Base-by-base conservation (phyloP, 208 protist genomes). In the Crithidia brevicula region DNA sequence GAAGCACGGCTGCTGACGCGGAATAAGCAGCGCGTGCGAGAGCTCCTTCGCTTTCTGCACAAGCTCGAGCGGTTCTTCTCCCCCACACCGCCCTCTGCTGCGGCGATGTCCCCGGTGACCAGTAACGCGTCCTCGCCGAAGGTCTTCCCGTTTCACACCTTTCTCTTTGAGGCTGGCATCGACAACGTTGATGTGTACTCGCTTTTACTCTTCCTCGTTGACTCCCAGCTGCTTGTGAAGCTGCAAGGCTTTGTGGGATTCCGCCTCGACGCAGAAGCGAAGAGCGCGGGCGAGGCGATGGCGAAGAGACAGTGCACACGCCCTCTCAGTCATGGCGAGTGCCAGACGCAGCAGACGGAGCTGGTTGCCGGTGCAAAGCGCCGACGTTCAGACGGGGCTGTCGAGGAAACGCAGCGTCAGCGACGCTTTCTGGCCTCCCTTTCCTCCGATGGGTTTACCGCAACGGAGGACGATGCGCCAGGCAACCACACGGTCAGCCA, bases 11-110 rank as follows among this genome's bases (percentile, higher is more conserved):
- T 98, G 34, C 83, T 96, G 33, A 86, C 77, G 11, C 79, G 81
- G 27, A 98, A 98, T 54, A 91, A 98, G 68, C 85, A 89, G 64
- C 81, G 89, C 23, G 67, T 98, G 47, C 83, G 91, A 8, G 91
- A 97, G 66, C 64, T 98, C n/a, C 56, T 85, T 1, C 47, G 46
- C 3, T 89, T 97, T 71, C 20, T 96, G 5, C 64, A 72, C 16
- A 80, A 82, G 31, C 49, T 93, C 16, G 0, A 2, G 1, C 8
- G 7, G 16, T 71, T 67, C 42, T 66, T n/a, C n/a, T n/a, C n/a
- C n/a, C n/a, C n/a, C n/a, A n/a, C n/a, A n/a, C n/a, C n/a, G n/a
- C n/a, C n/a, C n/a, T n/a, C n/a, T n/a, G n/a, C n/a, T n/a, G n/a
- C n/a, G n/a, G n/a, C n/a, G n/a, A n/a, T n/a, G n/a, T n/a, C n/a